Base-by-base conservation (phyloP, 2,329 filamentous ascomycete genomes). In the Zymoseptoria tritici region DNA sequence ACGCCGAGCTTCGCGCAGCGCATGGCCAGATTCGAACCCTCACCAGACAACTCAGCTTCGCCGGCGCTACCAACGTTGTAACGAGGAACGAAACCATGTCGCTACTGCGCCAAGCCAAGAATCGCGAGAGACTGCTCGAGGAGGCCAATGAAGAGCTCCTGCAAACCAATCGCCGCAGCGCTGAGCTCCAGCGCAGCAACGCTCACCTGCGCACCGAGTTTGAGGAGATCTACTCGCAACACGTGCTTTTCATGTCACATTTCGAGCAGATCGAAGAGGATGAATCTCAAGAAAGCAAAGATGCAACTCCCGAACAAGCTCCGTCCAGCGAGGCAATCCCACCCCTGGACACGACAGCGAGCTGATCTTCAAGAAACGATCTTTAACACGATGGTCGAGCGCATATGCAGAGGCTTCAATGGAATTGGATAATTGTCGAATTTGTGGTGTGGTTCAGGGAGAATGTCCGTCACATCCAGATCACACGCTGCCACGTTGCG, bases 11-110 rank as follows among this genome's bases (percentile, higher is more conserved):
- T 16, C 36, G 36, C 36, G 4, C 36, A 16, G 36, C 36, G 36
- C 36, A 46, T n/a, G 36, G 36, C 13, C 36, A 46, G 36, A 46
- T 46, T n/a, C 36, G 36, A 13, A 46, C 36, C 13, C 36, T 46
- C 16, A 46, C 36, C 36, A 46, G 36, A 46, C 56, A 57, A 22
- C 24, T 57, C 46, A 57, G 46, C 55, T 57, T 51, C 55, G 55
- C 55, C 55, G 52, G 16, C 55, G 55, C 46, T 57, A 57, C 55
- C 50, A 57, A 36, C 4, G 36, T 46, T 46, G 36, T 46, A 46
- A 46, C 36, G 13, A 46, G 36, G 36, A 50, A 57, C 24, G 55
- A 57, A 22, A 57, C 29, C 55, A 57, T 51, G 19, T 16, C 22
- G 11, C 24, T 57, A 4, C 46, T 26, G 24, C 52, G 52, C 52